Conservation (phyloP, 2,329 filamentous ascomycete genomes). For the Colletotrichum plurivorum region DNA sequence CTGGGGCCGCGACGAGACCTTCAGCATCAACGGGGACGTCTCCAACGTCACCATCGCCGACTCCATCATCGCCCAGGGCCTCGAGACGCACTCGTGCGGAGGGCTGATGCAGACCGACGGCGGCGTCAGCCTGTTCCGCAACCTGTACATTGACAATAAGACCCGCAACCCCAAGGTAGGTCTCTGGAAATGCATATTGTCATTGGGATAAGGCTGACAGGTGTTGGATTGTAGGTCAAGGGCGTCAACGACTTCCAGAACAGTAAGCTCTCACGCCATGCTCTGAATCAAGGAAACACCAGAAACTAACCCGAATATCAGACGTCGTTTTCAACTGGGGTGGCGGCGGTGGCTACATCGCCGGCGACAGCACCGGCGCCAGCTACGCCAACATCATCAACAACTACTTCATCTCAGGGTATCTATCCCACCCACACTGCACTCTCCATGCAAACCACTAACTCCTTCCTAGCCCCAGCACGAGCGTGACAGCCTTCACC, state of each 20-base stretch:
- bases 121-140: constrained; percentile 62
- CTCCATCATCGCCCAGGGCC: constrained; percentile 67
- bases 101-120: constrained; percentile 65
- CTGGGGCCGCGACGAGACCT: constrained; percentile 71
- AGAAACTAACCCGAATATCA: constrained; percentile 41
- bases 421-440: no score
- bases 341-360: constrained; percentile 67
- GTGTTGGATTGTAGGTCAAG: constrained; percentile 54
- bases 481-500: constrained; percentile 64
- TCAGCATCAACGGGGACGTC: constrained; percentile 63
- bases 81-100: constrained; percentile 67
- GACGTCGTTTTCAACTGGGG: constrained; percentile 70
- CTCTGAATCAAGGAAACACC: not conserved
- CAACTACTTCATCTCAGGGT: constrained; percentile 69
- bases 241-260: constrained; percentile 68
- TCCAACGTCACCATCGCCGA: constrained; percentile 66
- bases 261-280: constrained; percentile 42
- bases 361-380: constrained; percentile 61
- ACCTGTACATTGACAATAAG: constrained; percentile 71
- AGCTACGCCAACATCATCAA: constrained; percentile 67
- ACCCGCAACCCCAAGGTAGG: constrained; percentile 65
- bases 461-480: constrained; percentile 54
- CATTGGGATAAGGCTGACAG: no score
- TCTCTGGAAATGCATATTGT: no score
- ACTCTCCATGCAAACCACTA: no score